A percentile compares a stretch with the other conserved stretches of the same genome.
phyloP scores from a whole-genome alignment of 306 rosid genomes.

The Elaeagnus macrophylla region DNA sequence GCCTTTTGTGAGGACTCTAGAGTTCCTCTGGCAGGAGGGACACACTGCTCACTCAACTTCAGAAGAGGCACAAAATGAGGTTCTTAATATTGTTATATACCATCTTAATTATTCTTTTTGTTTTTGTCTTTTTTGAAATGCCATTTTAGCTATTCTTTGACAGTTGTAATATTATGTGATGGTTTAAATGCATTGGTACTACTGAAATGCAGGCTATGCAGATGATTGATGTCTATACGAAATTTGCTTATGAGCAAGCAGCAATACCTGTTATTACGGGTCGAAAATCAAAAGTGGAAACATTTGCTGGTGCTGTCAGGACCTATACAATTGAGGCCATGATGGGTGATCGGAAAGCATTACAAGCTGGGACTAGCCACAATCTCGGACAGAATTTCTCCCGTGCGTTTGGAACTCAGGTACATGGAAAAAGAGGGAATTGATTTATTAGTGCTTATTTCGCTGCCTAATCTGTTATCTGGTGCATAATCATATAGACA shows the following conservation, averaged over 20 bases:
- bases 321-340: conserved; percentile 97
- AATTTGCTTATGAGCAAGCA: conserved; percentile 83
- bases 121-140: too few relatives aligned
- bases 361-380: conserved; percentile 98
- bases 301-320: conserved; percentile 90
- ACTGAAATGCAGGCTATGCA: conserved; percentile 74
- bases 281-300: conserved; percentile 88
- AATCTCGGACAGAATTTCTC: conserved; percentile 97
- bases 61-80: too few relatives aligned
- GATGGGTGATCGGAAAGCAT: conserved; percentile 97
- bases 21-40: too few relatives aligned
- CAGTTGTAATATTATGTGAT: not conserved
- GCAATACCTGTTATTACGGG: conserved; percentile 93
- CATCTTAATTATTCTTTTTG: too few relatives aligned
- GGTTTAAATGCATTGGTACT: conserved; percentile 17
- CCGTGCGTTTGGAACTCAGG: conserved; percentile 92
- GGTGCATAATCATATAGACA: not conserved
- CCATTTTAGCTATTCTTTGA: not conserved
- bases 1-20: too few relatives aligned
- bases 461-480: not conserved
- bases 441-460: not conserved
- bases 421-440: conserved; percentile 13
- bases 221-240: conserved; percentile 90
- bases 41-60: too few relatives aligned
- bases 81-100: too few relatives aligned